These are phyloP conservation scores for Thyridium curvatum DNA, from an alignment of 2,329 filamentous ascomycete species.

Conservation along the genomic window DNA sequence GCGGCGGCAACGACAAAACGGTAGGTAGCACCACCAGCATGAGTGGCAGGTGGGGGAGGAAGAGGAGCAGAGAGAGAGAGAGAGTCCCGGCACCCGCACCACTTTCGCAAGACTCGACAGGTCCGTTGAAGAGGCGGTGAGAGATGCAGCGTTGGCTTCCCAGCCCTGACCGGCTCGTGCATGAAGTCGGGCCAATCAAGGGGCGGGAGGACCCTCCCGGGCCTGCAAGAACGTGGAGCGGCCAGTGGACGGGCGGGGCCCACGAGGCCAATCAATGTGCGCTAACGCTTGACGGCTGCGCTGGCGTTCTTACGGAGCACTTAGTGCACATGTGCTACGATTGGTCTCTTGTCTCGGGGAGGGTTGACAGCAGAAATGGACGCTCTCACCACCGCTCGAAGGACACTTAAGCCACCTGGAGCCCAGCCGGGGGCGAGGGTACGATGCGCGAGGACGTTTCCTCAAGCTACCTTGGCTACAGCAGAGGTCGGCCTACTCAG, in stretches of 20 bases:
- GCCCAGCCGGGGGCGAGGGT: no score
- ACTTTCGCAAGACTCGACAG: conserved; percentile 6
- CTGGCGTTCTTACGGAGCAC: no score
- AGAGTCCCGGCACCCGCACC: background rate
- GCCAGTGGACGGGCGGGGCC: conserved; percentile 6
- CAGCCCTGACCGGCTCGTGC: conserved; percentile 15
- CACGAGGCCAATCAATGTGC: conserved; percentile 3
- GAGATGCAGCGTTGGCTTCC: conserved; percentile 15
- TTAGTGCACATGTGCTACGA: no score
- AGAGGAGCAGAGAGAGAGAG: background rate
- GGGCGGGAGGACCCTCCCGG: conserved; percentile 8
- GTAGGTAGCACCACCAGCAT: conserved; percentile 1
- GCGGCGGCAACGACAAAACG: background rate
- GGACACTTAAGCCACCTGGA: no score
- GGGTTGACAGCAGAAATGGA: no score
- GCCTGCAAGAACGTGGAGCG: conserved; percentile 13
- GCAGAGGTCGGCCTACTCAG: no score
- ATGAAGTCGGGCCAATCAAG: conserved; percentile 15
- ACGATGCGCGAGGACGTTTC: no score
- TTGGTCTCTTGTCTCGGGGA: no score
- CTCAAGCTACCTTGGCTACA: no score
- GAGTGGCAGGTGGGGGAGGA: background rate
- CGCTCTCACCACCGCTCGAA: no score
- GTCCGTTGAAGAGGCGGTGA: conserved; percentile 21
- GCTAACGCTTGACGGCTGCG: background rate